Evolutionary conservation across 768 basidiomycete species (phyloP).

Genomic region (Auriscalpium orientale): DNA sequence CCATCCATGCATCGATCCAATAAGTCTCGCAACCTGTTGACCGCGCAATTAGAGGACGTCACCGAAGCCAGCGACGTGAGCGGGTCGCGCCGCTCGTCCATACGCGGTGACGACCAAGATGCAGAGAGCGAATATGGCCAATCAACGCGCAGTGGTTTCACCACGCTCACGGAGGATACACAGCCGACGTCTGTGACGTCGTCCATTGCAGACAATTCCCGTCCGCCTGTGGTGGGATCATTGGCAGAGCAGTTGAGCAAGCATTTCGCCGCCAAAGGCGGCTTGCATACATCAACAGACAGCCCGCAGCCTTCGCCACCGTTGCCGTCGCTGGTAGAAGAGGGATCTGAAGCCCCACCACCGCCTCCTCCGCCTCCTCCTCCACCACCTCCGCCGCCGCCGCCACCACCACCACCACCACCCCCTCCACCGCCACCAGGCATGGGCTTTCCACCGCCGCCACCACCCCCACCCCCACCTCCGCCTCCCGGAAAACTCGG

Average conservation of each 20-base stretch:
- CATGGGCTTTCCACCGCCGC: constrained; percentile 14
- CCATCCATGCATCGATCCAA: constrained; percentile 31
- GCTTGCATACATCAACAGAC: constrained; percentile 30
- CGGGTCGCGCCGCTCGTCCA: constrained; percentile 23
- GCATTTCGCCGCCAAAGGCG: constrained; percentile 44
- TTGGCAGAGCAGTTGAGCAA: constrained; percentile 58
- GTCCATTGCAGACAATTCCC: constrained; percentile 25
- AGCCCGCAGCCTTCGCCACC: constrained; percentile 27
- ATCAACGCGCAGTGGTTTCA: constrained; percentile 35
- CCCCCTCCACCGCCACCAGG: constrained; percentile 22
- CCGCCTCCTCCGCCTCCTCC: constrained; percentile 22
- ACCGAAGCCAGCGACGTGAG: constrained; percentile 37
- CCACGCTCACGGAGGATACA: constrained; percentile 49
- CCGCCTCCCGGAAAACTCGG: constrained; percentile 25
- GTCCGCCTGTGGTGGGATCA: constrained; percentile 34
- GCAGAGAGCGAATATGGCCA: constrained; percentile 50
- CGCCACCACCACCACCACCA: constrained; percentile 20
- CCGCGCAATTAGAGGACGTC: constrained; percentile 37
- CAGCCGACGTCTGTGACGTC: constrained; percentile 45
- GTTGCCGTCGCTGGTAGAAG: constrained; percentile 36
- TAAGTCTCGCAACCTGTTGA: constrained; percentile 34
- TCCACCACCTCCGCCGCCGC: constrained; percentile 23
- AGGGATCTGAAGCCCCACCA: constrained; percentile 17
- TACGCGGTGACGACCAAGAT: constrained; percentile 41
- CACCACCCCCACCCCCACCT: constrained; percentile 33